Conservation (phyloP, 176 grass and related monocot species). For the Phoenix dactylifera region DNA sequence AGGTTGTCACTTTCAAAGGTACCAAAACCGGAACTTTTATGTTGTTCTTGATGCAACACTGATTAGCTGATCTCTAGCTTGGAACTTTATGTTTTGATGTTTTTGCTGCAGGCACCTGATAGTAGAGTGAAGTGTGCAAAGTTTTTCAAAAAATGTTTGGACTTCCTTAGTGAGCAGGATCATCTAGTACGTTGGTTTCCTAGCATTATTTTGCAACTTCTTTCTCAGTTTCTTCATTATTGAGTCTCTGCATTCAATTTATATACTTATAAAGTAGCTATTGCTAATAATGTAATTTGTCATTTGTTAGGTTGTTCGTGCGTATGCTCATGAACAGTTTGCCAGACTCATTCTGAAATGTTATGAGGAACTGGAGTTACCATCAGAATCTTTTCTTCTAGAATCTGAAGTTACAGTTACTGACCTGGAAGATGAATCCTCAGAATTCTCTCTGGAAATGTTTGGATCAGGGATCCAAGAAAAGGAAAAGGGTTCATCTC, state of each 20-base stretch:
- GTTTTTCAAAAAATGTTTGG: conserved; percentile 93
- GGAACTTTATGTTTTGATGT: conserved; percentile 8
- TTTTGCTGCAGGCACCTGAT: conserved; percentile 57
- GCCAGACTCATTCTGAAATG: conserved; percentile 89
- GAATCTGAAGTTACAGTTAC: conserved; percentile 91
- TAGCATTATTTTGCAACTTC: not conserved
- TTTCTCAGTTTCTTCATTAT: not conserved
- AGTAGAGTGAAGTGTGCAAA: conserved; percentile 80
- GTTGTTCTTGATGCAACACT: conserved; percentile 6
- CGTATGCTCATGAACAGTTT: conserved; percentile 96
- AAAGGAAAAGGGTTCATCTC: conserved; percentile 23
- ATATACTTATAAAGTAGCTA: conserved; percentile 3
- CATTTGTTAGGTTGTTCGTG: conserved; percentile 64
- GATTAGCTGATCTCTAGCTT: conserved; percentile 1
- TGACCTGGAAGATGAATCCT: conserved; percentile 71
- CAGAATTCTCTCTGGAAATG: conserved; percentile 60
- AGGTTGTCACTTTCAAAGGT: conserved; percentile 95
- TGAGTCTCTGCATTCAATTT: conserved; percentile 3
- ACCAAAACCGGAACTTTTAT: conserved; percentile 5
- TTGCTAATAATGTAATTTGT: not conserved
- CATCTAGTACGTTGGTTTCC: conserved; percentile 57
- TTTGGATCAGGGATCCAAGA: conserved; percentile 36
- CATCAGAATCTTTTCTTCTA: conserved; percentile 64
- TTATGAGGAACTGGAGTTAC: conserved; percentile 89
- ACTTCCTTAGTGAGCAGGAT: conserved; percentile 93